Base-by-base conservation (phyloP, 495 filamentous ascomycete genomes). In the Haplographium delicatum region DNA sequence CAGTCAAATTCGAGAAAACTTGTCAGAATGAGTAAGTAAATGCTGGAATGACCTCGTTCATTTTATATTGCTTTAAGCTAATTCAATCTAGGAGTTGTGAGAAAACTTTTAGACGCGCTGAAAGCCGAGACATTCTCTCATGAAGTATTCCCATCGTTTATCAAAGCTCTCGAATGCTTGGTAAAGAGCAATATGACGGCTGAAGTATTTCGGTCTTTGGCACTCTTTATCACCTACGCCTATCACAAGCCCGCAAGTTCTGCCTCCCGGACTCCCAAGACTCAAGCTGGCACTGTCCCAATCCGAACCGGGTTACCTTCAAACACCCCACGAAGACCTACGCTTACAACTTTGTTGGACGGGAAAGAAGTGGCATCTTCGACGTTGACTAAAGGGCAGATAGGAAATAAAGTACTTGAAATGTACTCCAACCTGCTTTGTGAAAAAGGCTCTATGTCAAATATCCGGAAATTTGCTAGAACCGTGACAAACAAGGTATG, bases 401-500 rank as follows among this genome's bases (percentile, higher is more conserved):
- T 95, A 37, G 90, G 88, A 7, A 71, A 83, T 30, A 81, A 79
- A 51, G 77, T 96, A 47, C 69, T 98, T 33, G 81, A 84, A 53
- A 79, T 96, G 71, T 94, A 94, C 59, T 72, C 85, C n/a, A 72
- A 85, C 26, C 66, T 95, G 2, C 71, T 97, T n/a, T 95, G 88
- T 57, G 80, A 86, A 44, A 78, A 81, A 55, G 71, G 72, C 31
- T 86, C 84, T 52, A 65, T 71, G 11, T 67, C 61, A n/a, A 83
- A 83, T 28, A 81, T 96, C 44, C 80, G 80, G 59, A 91, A 87
- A 58, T 98, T 98, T 69, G 89, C 91, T 13, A 88, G 84, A 68
- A 93, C 90, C 1, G 91, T 97, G 3, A 96, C 94, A 23, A 95
- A 91, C 56, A 97, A 95, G 81, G 90, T 93, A 73, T 61, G 78